Percentiles rank a stretch among this genome's conserved stretches.
phyloP scores from a whole-genome alignment of 2,329 filamentous ascomycete species.

The Knufia petricola region DNA sequence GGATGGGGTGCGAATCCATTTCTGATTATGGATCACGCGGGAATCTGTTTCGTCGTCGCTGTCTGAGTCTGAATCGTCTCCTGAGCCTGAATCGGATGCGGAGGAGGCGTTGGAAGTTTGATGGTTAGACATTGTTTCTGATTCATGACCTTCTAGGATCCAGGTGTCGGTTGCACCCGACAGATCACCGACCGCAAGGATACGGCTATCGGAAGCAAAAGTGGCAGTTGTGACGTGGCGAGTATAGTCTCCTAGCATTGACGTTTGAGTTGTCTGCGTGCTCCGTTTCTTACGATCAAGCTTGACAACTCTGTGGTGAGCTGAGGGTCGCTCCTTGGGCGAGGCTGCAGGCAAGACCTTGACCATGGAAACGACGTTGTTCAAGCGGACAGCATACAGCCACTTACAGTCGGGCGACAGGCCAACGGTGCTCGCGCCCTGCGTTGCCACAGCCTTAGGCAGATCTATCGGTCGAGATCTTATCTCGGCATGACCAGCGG shows the following conservation, averaged over 20 bases:
- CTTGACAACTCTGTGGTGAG: constrained; percentile 36
- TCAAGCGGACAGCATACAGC: constrained; percentile 47
- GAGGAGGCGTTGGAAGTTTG: constrained; percentile 28
- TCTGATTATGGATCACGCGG: constrained; percentile 47
- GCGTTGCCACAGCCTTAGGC: constrained; percentile 45
- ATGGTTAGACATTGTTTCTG: constrained; percentile 27
- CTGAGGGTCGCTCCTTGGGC: constrained; percentile 33
- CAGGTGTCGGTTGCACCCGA: constrained; percentile 82
- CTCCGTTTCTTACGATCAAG: constrained; percentile 35
- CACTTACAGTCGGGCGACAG: constrained; percentile 40
- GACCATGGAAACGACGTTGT: constrained; percentile 48
- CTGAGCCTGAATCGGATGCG: constrained; percentile 23
- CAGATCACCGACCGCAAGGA: constrained; percentile 71
- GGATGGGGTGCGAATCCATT: constrained; percentile 67
- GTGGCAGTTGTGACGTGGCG: constrained; percentile 62
- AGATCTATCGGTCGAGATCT: constrained; percentile 60
- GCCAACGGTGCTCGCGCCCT: constrained; percentile 58
- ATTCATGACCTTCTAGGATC: constrained; percentile 54
- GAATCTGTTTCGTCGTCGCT: constrained; percentile 37
- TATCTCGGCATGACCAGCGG: constrained; percentile 7
- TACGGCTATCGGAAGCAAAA: constrained; percentile 71
- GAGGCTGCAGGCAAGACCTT: constrained; percentile 36
- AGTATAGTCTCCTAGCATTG: constrained; percentile 55
- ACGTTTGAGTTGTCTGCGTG: constrained; percentile 30
- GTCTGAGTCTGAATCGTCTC: constrained; percentile 6